Evolutionary conservation across 768 basidiomycete species (phyloP).

Genomic region (Mycena filopes): DNA sequence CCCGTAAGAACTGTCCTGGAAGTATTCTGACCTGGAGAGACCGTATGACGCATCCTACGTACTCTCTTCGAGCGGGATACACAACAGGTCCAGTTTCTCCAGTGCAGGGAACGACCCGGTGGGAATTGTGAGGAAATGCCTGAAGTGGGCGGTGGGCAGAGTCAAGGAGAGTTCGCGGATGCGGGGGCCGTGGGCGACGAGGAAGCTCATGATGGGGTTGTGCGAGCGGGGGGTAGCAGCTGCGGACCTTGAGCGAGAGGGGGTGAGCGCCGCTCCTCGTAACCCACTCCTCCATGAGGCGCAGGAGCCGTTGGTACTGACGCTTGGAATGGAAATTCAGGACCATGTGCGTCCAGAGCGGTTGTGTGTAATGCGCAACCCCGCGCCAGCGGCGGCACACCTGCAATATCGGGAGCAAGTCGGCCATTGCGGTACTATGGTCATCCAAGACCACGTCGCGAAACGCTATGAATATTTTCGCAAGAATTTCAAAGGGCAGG

Average conservation of each 20-base stretch:
- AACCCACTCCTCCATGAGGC: neutral
- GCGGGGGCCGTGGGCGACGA: neutral
- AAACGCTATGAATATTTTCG: neutral
- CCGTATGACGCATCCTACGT: neutral
- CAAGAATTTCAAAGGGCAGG: constrained; percentile 6
- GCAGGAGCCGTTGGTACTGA: neutral
- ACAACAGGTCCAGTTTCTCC: neutral
- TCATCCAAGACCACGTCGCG: neutral
- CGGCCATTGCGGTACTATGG: neutral
- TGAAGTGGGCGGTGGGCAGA: neutral
- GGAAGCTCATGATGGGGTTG: constrained; percentile 3
- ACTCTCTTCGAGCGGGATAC: neutral
- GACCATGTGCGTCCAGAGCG: constrained; percentile 1
- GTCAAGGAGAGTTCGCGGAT: constrained; percentile 3
- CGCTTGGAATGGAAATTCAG: constrained; percentile 9
- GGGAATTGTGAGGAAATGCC: neutral
- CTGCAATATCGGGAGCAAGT: neutral
- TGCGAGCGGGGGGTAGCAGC: neutral
- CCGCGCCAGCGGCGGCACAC: constrained; percentile 11
- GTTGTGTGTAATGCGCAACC: neutral
- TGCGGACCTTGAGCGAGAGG: neutral
- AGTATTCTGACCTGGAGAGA: neutral
- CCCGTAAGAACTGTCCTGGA: neutral
- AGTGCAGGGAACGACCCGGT: neutral
- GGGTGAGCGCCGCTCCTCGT: neutral